Evolutionary conservation across 2,329 filamentous ascomycete species (phyloP).

Genomic region (Penicillium glabrum): DNA sequence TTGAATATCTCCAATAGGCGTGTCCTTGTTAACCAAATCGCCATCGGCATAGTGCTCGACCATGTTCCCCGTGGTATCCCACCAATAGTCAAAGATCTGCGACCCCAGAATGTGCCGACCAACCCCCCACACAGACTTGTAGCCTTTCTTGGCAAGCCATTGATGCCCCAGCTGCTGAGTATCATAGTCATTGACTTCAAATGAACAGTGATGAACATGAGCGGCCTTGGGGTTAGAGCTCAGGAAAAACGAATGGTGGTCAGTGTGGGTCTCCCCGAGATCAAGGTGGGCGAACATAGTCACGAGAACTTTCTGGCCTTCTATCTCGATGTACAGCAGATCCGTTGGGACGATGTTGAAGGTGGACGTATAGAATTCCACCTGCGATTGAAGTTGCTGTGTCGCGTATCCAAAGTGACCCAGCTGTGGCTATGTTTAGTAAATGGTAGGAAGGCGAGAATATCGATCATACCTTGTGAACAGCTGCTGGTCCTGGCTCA

Average conservation of each 20-base stretch:
- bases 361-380: constrained; percentile 46
- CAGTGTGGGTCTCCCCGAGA: not conserved
- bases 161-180: not conserved
- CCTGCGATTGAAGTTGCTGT: constrained; percentile 35
- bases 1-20: constrained; percentile 4
- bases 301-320: constrained; percentile 5
- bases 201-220: constrained; percentile 1
- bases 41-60: constrained; percentile 5
- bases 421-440: not conserved
- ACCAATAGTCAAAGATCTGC: constrained; percentile 5
- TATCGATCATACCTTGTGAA: constrained; percentile 41
- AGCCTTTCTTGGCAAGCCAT: constrained; percentile 3
- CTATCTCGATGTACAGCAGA: constrained; percentile 38
- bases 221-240: not conserved
- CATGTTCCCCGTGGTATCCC: not conserved
- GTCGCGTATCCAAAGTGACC: constrained; percentile 35
- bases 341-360: constrained; percentile 52
- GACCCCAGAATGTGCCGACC: constrained; percentile 1
- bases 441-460: constrained; percentile 36
- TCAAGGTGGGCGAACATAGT: constrained; percentile 7
- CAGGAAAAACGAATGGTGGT: constrained; percentile 10
- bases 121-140: not conserved
- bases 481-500: constrained; percentile 49
- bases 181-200: constrained; percentile 2
- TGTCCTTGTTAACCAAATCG: constrained; percentile 5